phyloP scores from a whole-genome alignment of 345 rosid genomes.

The Brassica cretica region DNA sequence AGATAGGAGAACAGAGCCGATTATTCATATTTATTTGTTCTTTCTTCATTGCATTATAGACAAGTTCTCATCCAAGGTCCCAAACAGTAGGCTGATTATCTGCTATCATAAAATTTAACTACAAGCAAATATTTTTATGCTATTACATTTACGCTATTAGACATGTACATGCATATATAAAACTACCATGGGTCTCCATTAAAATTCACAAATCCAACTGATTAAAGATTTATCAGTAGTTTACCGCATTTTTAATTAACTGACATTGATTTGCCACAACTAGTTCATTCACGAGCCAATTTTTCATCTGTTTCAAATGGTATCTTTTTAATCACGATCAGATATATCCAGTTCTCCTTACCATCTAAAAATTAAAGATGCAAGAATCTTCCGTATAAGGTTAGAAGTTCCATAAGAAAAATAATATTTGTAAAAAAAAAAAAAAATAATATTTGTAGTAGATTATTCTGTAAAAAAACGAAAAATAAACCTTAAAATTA shows the following conservation, averaged over 20 bases:
- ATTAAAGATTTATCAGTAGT: not conserved
- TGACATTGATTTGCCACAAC: not conserved
- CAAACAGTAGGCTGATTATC: slow-evolving; percentile 7
- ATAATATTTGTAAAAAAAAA: not conserved
- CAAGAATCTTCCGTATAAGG: not conserved
- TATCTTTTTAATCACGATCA: not conserved
- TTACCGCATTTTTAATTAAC: not conserved
- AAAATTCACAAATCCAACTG: not conserved
- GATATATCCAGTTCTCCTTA: not conserved
- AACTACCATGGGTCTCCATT: not conserved
- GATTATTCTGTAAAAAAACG: not conserved
- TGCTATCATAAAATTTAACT: not conserved
- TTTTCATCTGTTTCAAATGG: not conserved
- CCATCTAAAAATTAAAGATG: not conserved
- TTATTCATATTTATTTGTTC: not conserved
- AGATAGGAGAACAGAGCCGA: not conserved
- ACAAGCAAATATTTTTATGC: not conserved
- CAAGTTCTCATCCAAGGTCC: slow-evolving; percentile 18
- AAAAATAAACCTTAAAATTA: not conserved
- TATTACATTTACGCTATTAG: not conserved
- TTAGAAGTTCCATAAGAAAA: not conserved
- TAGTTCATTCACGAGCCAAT: not conserved
- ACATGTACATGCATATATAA: not conserved
- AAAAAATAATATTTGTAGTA: not conserved
- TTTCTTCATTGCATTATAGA: slow-evolving; percentile 12